Conservation (phyloP, 2,329 filamentous ascomycete genomes). For the Teratosphaeria nubilosa region DNA sequence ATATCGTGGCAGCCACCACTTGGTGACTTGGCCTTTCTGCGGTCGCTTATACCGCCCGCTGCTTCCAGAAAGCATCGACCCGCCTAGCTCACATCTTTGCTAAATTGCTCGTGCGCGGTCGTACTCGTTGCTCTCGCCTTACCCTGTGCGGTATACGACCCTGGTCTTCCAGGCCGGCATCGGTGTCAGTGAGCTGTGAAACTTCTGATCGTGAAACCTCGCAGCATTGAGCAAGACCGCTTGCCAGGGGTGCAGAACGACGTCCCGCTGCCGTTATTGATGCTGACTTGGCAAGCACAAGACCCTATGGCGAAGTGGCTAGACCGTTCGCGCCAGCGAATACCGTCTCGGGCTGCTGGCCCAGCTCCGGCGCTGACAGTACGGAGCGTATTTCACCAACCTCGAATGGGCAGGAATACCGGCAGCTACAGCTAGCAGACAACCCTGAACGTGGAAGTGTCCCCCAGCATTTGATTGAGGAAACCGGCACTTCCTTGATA, state of each 20-base stretch:
- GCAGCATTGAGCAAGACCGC: neutral
- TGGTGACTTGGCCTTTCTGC: neutral
- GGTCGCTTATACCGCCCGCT: neutral
- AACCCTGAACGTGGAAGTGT: neutral
- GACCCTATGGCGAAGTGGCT: neutral
- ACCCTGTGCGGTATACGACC: neutral
- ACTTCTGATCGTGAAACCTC: neutral
- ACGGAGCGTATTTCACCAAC: neutral
- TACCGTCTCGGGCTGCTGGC: neutral
- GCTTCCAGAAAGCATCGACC: neutral
- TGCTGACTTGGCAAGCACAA: neutral
- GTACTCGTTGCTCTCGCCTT: neutral
- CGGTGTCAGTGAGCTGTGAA: neutral
- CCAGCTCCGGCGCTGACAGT: neutral
- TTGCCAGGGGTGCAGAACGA: neutral
- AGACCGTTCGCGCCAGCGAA: neutral
- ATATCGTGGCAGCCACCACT: neutral
- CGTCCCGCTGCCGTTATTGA: neutral
- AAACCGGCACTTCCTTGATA: neutral
- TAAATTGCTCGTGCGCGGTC: neutral
- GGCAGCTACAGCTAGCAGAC: neutral
- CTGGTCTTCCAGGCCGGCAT: neutral
- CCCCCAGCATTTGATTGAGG: neutral
- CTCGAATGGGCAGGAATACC: neutral
- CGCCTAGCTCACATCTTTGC: too few species aligned